Evolutionary conservation across 225 moss, liverwort and hornwort species (phyloP), one percentile per base, ranked within the genome.

Genomic region (Marchantia polymorpha): DNA sequence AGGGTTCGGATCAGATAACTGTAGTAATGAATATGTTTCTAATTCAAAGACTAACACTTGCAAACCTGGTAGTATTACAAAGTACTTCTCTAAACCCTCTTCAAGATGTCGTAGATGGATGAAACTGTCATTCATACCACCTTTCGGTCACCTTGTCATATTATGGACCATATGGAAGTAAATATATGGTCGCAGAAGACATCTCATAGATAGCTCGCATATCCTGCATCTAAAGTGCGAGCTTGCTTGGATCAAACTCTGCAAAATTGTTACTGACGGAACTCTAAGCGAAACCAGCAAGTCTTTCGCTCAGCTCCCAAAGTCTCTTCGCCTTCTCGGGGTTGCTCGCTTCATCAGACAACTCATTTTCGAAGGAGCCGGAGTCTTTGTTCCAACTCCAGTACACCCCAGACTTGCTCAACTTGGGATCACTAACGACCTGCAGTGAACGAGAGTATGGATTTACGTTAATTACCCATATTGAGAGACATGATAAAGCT

Each of bases 311-410:
- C 52, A 90, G 71, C 69, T 94, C 95, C 99, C 99, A 99, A 80
- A 95, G 77, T 85, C 87, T 93, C 92, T 78, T 93, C 29, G 99
- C 99, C 79, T 99, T 99, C 72, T 95, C 93, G 63, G 89, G 77
- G 76, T 99, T 87, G 79, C 99, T 99, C 22, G 99, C 99, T 83
- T 99, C 99, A 71, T 91, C 80, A 10, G 97, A 99, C 75, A 99
- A 92, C 73, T 93, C 90, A 27, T 99, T 99, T 86, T 99, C 99
- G 47, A 99, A 95, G 0, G 95, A 95, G 67, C 90, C 88, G 0
- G 95, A 99, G 46, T 90, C 87, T 39, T 65, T 92, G 85, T 93
- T 99, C 99, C 99, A 99, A 82, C 99, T 99, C 99, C 99, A 95
- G 72, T 99, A 99, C 7, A 99, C 99, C 74, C 99, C 99, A 7